phyloP scores from a whole-genome alignment of 148 eudicot genomes.

The Camellia sinensis region DNA sequence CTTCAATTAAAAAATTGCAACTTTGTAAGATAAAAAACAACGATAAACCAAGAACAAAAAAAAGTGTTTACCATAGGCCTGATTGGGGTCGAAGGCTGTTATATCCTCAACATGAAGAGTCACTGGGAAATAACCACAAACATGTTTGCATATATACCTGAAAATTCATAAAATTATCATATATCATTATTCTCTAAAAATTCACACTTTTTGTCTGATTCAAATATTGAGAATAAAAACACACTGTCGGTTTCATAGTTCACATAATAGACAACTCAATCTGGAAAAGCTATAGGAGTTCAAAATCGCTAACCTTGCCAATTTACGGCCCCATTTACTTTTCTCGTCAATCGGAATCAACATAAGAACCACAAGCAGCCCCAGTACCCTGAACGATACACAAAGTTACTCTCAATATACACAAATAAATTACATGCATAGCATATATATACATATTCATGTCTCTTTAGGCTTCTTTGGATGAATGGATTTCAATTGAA shows the following conservation, averaged over 20 bases:
- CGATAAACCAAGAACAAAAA: not conserved
- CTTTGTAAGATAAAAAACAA: no score
- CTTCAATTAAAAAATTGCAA: no score
- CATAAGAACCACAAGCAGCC: conserved; percentile 53
- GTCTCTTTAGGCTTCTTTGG: no score
- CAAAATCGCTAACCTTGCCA: conserved; percentile 50
- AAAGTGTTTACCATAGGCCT: conserved; percentile 60
- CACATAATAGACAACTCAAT: not conserved
- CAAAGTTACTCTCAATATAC: not conserved
- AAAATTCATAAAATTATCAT: conserved; percentile 2
- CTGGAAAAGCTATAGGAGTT: not conserved
- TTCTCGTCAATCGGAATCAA: conserved; percentile 67
- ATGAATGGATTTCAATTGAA: not conserved
- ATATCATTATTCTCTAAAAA: no score
- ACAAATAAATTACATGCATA: conserved; percentile 23
- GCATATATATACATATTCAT: no score
- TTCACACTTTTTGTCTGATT: not conserved
- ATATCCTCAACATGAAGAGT: conserved; percentile 72
- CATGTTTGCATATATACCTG: conserved; percentile 87
- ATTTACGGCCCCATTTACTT: conserved; percentile 60
- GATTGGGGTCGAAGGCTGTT: conserved; percentile 71
- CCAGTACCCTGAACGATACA: conserved; percentile 48
- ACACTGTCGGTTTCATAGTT: no score
- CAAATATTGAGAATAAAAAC: not conserved
- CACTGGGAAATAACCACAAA: conserved; percentile 80